Evolutionary conservation across 495 filamentous ascomycete genomes (phyloP).

Genomic region (Hyaloscypha bicolor): DNA sequence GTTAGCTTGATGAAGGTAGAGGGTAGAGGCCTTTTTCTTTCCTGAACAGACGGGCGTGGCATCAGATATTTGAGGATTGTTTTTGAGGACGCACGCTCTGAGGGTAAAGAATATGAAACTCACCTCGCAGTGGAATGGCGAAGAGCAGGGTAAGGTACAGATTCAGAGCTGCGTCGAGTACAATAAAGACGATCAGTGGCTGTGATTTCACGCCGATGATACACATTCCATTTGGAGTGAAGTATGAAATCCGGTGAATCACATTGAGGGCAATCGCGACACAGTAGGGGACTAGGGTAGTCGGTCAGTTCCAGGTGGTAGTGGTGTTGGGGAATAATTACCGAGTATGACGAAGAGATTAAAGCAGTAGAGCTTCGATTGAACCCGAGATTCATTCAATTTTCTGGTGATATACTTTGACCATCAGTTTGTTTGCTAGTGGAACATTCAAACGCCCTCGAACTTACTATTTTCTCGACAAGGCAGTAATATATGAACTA

Average conservation of each 20-base stretch:
- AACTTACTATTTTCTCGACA: slow-evolving; percentile 55
- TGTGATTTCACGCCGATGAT: slow-evolving; percentile 53
- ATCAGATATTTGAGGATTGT: background rate
- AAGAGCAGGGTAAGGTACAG: slow-evolving; percentile 55
- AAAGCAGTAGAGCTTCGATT: slow-evolving; percentile 51
- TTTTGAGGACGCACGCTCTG: background rate
- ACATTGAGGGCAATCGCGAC: slow-evolving; percentile 49
- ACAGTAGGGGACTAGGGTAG: slow-evolving; percentile 31
- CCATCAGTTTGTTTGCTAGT: background rate
- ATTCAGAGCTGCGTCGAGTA: slow-evolving; percentile 51
- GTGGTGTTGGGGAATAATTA: slow-evolving; percentile 28
- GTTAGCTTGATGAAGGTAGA: background rate
- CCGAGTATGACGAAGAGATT: slow-evolving; percentile 55
- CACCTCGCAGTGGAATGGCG: slow-evolving; percentile 48
- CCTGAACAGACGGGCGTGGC: background rate
- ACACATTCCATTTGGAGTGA: slow-evolving; percentile 43
- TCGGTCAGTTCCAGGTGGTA: background rate
- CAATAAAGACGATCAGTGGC: slow-evolving; percentile 51
- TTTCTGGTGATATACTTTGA: slow-evolving; percentile 50
- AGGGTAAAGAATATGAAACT: slow-evolving; percentile 19
- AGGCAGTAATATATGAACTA: slow-evolving; percentile 52
- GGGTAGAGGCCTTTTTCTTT: background rate
- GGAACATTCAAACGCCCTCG: background rate
- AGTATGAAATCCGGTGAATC: slow-evolving; percentile 33
- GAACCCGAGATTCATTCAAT: slow-evolving; percentile 42